These are phyloP conservation scores for Clathrospora elynae DNA, from an alignment of 2,329 filamentous ascomycete species.

Conservation along the genomic window DNA sequence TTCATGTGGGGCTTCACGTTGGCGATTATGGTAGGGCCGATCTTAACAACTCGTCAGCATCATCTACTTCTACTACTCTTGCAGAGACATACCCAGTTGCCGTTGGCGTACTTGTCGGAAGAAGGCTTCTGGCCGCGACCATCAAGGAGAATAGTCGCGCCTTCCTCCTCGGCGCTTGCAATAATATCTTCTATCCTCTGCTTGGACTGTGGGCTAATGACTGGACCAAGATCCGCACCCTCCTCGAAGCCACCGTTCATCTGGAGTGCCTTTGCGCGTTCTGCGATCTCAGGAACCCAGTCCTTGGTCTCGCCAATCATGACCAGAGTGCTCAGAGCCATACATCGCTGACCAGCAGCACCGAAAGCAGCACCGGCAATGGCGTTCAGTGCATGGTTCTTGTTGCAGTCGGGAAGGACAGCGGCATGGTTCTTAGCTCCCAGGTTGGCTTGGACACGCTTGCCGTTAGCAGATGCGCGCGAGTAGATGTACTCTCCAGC, in stretches of 20 bases:
- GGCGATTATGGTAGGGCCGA: conserved; percentile 81
- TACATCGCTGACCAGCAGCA: conserved; percentile 83
- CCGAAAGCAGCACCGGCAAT: conserved; percentile 84
- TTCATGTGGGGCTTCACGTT: conserved; percentile 80
- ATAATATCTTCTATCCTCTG: conserved; percentile 78
- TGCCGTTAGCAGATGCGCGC: conserved; percentile 80
- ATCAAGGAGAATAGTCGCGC: conserved; percentile 81
- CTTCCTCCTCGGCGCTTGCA: conserved; percentile 76
- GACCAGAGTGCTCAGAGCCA: conserved; percentile 82
- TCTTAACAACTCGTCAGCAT: conserved; percentile 50
- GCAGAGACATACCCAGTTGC: conserved; percentile 67
- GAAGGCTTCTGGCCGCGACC: conserved; percentile 75
- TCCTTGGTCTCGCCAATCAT: conserved; percentile 84
- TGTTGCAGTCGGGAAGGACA: conserved; percentile 84
- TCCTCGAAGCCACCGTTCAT: conserved; percentile 83
- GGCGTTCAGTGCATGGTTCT: conserved; percentile 85
- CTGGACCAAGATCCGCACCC: conserved; percentile 78
- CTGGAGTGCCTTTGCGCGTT: conserved; percentile 72
- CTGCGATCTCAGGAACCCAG: conserved; percentile 78
- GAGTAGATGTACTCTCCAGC: conserved; percentile 85
- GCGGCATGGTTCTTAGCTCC: conserved; percentile 89
- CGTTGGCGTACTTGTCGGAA: conserved; percentile 75
- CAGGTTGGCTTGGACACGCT: conserved; percentile 85
- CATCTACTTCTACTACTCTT: neutral
- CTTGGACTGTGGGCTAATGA: conserved; percentile 80